Percentiles rank a stretch among this genome's conserved stretches.
Evolutionary conservation across 352 stramenopile species (phyloP).

Genomic region (Phytopythium kandeliae): DNA sequence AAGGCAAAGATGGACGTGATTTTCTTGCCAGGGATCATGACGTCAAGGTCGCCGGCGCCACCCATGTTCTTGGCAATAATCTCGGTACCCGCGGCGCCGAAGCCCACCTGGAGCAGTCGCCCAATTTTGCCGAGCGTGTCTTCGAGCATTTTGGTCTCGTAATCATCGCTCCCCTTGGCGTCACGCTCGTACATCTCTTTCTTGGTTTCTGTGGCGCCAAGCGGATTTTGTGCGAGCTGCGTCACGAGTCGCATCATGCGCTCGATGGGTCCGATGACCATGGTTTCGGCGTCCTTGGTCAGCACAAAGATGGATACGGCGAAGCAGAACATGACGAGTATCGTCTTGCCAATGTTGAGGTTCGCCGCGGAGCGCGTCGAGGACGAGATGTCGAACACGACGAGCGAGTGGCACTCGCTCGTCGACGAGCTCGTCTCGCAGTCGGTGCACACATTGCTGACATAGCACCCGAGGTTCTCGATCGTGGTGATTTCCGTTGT

Average conservation of each 20-base stretch:
- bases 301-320: constrained; percentile 90
- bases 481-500: constrained; percentile 53
- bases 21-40: constrained; percentile 96
- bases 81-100: constrained; percentile 95
- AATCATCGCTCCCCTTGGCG: constrained; percentile 71
- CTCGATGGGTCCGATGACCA: constrained; percentile 97
- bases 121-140: constrained; percentile 94
- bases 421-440: constrained; percentile 25
- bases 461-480: constrained; percentile 66
- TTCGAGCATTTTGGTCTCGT: constrained; percentile 96
- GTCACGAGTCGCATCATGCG: constrained; percentile 90
- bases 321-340: constrained; percentile 90
- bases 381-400: constrained; percentile 70
- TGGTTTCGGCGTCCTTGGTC: constrained; percentile 89
- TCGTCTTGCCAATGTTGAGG: constrained; percentile 82
- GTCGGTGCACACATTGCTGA: constrained; percentile 52
- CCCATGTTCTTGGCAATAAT: constrained; percentile 99
- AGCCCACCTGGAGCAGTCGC: constrained; percentile 94
- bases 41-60: constrained; percentile 89
- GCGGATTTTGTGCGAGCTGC: constrained; percentile 59
- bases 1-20: constrained; percentile 97
- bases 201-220: constrained; percentile 65
- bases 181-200: constrained; percentile 75
- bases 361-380: constrained; percentile 30
- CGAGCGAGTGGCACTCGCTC: constrained; percentile 56